Evolutionary conservation across 2,329 filamentous ascomycete genomes (phyloP), one percentile per base, ranked within the genome.

Genomic region (Fusarium succisae): DNA sequence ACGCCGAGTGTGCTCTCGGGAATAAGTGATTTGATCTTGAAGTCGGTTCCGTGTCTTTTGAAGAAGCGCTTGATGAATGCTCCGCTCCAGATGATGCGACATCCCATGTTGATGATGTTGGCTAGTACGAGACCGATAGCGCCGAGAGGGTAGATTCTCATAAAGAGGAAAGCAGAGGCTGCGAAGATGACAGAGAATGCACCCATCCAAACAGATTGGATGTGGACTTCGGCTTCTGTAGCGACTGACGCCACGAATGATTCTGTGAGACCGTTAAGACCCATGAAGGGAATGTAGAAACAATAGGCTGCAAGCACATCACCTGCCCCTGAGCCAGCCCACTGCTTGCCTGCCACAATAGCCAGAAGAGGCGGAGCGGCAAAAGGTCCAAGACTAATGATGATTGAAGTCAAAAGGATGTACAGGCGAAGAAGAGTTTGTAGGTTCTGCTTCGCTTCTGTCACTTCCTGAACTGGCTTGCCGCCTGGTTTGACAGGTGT

Each of bases 181-280:
- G 90, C 93, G 81, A 98, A 98, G 4, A 89, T 89, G 13, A 88
- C 84, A 6, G 94, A 97, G 80, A 97, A 98, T 5, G 84, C 87
- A 8, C 89, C 88, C 96, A 99, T 98, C 91, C 92, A 96, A 9
- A 90, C 81, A 2, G 93, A 94, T 81, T 99, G 96, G 8, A 81
- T 82, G 72, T 94, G 91, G 7, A 99, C 89, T 75, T 98, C 89
- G 8, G 87, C 83, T 72, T 94, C 89, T 0, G 89, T 92, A 2
- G 96, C 95, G 2, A 97, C 94, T 5, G 94, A 94, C 2, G 95
- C 92, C 22, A 98, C 95, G 77, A 99, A 98, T 0, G 95, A 94
- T 83, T 99, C 96, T 4, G 93, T 91, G 28, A 98, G 90, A 58
- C 96, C 96, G 79, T 99, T 99, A 77, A 97, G 85, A 7, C 96